phyloP scores from a whole-genome alignment of 257 asterid species.

The Leonotis leonurus region DNA sequence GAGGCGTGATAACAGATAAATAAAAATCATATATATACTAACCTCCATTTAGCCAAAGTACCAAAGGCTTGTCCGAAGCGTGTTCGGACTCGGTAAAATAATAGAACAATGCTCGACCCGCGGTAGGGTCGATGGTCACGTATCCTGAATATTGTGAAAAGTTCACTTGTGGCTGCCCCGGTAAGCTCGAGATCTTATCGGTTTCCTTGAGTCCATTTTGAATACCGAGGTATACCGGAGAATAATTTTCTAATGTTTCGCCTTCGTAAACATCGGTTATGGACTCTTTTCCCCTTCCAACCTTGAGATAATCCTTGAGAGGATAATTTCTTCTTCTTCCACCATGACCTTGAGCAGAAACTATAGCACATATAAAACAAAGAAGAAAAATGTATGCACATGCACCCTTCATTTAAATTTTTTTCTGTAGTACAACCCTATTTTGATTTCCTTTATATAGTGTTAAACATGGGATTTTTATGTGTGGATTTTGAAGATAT shows the following conservation, averaged over 20 bases:
- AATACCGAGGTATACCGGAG: constrained; percentile 12
- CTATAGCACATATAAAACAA: constrained; percentile 13
- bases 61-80: constrained; percentile 32
- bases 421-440: neutral
- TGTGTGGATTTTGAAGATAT: neutral
- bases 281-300: neutral
- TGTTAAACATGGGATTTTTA: neutral
- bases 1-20: too few species aligned
- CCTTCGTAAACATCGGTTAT: neutral
- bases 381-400: constrained; percentile 4
- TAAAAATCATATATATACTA: neutral
- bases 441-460: neutral
- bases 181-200: constrained; percentile 25
- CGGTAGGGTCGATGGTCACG: constrained; percentile 30
- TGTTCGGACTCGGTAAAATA: constrained; percentile 28
- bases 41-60: constrained; percentile 44
- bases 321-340: constrained; percentile 18
- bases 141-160: constrained; percentile 38
- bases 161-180: constrained; percentile 32
- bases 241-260: neutral
- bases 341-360: constrained; percentile 19
- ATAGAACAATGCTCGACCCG: constrained; percentile 33
- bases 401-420: constrained; percentile 20
- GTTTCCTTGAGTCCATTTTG: constrained; percentile 31
- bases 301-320: neutral